Base-by-base conservation (phyloP, 306 rosid genomes). In the Sicyos baderoa region DNA sequence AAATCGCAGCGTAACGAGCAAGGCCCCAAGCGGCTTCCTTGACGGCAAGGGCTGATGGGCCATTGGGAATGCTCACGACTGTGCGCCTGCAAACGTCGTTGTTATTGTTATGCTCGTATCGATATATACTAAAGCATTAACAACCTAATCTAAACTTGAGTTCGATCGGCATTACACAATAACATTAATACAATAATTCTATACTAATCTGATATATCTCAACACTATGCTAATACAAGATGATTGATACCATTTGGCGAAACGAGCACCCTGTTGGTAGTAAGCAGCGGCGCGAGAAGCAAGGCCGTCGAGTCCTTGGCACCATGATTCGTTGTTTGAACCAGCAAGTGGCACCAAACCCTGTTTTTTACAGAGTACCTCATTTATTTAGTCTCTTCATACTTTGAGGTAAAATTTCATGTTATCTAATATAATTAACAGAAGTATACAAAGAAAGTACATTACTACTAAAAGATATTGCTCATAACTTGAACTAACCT, bases 281-380 rank as follows among this genome's bases (percentile, higher is more conserved):
- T 87, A 90, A 37, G 97, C 95, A 77, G 97, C 95, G 4, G 95
- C 55, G 57, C 95, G 97, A 62, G 97, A 87, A 64, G 95, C 87
- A 52, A 90, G 91, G 49, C 97, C 97, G n/a, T 90, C 97, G 7
- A 90, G 88, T 75, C 97, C 97, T 86, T 90, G 97, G 86, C 97
- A 90, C 97, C 97, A 90, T 21, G 95, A 90, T 83, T 90, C 97
- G 29, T 84, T 70, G 63, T 90, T 90, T 54, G 95, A 90, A 78
- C 97, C 97, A 59, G 73, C 68, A 6, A 90, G 79, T 9, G 97
- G 95, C 70, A 87, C 95, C 80, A 88, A 67, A 81, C 97, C 96
- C 96, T 89, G 79, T 85, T 74, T 61, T 18, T 62, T 66, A 16
- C 15, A 56, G 40, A 57, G 40, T 5, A 72, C 12, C 27, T 21